Conservation (phyloP, 345 rosid genomes). For the Excoecaria cochinchinensis region DNA sequence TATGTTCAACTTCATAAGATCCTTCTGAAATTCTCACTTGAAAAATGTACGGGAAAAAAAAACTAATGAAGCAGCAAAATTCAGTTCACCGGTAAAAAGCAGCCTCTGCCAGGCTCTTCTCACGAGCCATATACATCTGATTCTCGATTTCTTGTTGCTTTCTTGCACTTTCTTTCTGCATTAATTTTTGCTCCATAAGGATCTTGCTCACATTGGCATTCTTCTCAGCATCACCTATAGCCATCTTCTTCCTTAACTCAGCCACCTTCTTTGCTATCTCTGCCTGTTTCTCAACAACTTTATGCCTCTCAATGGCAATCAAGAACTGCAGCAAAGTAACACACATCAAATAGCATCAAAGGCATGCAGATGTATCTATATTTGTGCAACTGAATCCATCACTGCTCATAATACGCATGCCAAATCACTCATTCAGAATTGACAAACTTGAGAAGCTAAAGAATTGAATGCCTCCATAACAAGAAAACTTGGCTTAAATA, state of each 20-base stretch:
- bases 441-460: too few relatives aligned
- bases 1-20: conserved; percentile 76
- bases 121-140: conserved; percentile 22
- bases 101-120: too few relatives aligned
- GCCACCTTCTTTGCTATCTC: too few relatives aligned
- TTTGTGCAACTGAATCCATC: too few relatives aligned
- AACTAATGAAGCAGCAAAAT: background rate
- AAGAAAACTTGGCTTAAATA: too few relatives aligned
- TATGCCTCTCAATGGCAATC: conserved; percentile 78
- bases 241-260: conserved; percentile 76
- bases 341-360: background rate
- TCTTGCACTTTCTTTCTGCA: conserved; percentile 77
- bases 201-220: conserved; percentile 81
- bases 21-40: background rate
- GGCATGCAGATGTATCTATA: background rate
- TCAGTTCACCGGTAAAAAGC: too few relatives aligned
- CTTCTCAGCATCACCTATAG: conserved; percentile 91
- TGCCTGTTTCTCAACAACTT: conserved; percentile 39
- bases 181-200: conserved; percentile 78
- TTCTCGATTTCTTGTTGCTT: conserved; percentile 82
- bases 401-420: too few relatives aligned
- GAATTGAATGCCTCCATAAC: too few relatives aligned
- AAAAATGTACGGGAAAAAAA: background rate
- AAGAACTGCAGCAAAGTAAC: conserved; percentile 51
- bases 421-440: too few relatives aligned